A percentile compares a stretch with the other conserved stretches of the same genome.
These are phyloP conservation scores for Thalassiosira exigua DNA, from an alignment of 352 stramenopile species.

Conservation along the genomic window DNA sequence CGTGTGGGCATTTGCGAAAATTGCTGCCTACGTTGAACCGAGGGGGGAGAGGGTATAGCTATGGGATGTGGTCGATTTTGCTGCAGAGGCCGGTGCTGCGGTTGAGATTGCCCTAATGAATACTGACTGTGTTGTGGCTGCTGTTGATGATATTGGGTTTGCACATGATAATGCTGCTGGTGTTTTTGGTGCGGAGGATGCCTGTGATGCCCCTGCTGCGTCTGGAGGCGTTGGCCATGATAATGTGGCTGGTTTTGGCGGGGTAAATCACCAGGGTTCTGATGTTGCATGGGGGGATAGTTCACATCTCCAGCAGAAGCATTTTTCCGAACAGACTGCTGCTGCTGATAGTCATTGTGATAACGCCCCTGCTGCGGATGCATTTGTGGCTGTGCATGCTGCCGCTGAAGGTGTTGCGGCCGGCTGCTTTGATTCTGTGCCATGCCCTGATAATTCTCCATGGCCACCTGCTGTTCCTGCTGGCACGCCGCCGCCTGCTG, in stretches of 20 bases:
- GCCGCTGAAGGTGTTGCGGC: conserved; percentile 6
- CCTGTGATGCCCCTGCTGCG: not conserved
- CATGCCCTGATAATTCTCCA: no score
- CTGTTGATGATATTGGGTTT: not conserved
- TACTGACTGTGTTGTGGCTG: not conserved
- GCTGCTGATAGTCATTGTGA: not conserved
- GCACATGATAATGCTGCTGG: not conserved
- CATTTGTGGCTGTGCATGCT: no score
- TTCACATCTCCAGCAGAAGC: not conserved
- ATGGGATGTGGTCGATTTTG: not conserved
- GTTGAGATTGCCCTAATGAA: not conserved
- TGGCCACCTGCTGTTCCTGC: conserved; percentile 16
- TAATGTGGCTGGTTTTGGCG: not conserved
- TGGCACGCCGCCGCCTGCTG: conserved; percentile 20
- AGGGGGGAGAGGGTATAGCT: not conserved
- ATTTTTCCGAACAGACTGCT: not conserved
- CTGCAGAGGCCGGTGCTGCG: not conserved
- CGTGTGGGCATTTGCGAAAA: not conserved
- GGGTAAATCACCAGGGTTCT: not conserved
- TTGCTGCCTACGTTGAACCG: not conserved
- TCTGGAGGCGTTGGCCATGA: not conserved
- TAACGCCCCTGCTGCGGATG: no score
- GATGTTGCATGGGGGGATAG: not conserved
- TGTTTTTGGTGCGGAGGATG: no score
- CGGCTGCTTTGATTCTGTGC: no score